Conservation (phyloP, 2,329 filamentous ascomycete genomes). For the Boeremia lycopersici region DNA sequence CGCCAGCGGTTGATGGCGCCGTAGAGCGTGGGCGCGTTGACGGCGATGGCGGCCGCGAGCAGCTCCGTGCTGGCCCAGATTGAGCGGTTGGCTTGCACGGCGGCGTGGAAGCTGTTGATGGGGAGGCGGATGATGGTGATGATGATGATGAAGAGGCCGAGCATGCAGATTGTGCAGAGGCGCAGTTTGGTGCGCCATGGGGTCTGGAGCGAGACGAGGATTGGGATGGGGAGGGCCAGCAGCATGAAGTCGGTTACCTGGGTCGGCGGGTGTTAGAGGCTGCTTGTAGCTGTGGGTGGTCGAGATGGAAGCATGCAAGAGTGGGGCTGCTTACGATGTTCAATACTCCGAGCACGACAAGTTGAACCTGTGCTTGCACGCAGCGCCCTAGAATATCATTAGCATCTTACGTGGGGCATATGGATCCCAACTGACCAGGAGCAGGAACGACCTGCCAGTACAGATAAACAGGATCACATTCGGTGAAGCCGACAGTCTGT, state of each 20-base stretch:
- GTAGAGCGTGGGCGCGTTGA: constrained; percentile 1
- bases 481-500: not conserved
- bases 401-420: not conserved
- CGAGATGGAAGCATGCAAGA: not conserved
- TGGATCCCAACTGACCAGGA: not conserved
- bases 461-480: not conserved
- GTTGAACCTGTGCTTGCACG: not conserved
- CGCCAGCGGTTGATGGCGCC: constrained; percentile 1
- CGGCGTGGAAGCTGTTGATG: not conserved
- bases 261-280: not conserved
- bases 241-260: constrained; percentile 1
- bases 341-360: not conserved
- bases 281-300: not conserved
- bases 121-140: constrained; percentile 1
- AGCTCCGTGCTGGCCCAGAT: constrained; percentile 3
- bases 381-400: not conserved
- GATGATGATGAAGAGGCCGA: not conserved
- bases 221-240: not conserved
- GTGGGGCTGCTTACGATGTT: not conserved
- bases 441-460: constrained; percentile 2
- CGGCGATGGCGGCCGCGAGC: not conserved
- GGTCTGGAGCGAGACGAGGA: not conserved
- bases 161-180: not conserved
- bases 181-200: not conserved
- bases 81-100: not conserved